These are phyloP conservation scores for Neurospora terricola DNA, from an alignment of 495 filamentous ascomycete genomes.

Conservation along the genomic window DNA sequence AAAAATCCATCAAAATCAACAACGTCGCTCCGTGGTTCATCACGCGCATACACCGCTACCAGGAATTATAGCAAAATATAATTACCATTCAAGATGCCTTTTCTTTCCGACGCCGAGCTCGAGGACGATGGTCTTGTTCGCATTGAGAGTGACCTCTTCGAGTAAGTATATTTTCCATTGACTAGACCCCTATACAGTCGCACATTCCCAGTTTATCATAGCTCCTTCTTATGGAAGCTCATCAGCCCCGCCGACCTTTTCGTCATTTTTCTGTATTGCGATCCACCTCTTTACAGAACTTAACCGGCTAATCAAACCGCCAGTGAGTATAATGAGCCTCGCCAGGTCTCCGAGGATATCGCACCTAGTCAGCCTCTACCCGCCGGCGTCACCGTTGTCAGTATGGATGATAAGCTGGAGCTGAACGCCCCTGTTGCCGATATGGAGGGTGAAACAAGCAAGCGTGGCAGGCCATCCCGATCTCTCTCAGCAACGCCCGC, in stretches of 20 bases:
- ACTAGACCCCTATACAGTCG: not conserved
- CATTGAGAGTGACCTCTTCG: conserved; percentile 16
- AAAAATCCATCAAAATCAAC: not conserved
- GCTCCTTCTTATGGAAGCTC: not conserved
- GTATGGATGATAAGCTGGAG: conserved; percentile 4
- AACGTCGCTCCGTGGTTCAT: not conserved
- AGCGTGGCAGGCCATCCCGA: conserved; percentile 15
- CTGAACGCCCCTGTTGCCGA: conserved; percentile 1
- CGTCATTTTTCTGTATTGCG: not conserved
- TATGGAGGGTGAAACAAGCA: conserved; percentile 1
- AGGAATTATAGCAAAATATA: not conserved
- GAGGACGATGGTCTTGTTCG: conserved; percentile 8
- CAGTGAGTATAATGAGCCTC: not conserved
- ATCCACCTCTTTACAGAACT: not conserved
- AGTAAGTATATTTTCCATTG: conserved; percentile 9
- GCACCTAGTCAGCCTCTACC: not conserved
- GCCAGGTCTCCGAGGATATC: not conserved
- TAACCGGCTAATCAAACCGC: not conserved
- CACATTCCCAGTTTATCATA: not conserved
- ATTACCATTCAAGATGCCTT: conserved; percentile 5
- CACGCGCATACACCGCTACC: not conserved
- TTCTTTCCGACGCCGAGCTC: not conserved
- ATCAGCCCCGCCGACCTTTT: not conserved
- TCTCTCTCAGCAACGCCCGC: conserved; percentile 7
- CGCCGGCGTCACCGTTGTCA: conserved; percentile 14